Conservation (phyloP, 768 basidiomycete genomes). For the Steccherinum ochraceum region DNA sequence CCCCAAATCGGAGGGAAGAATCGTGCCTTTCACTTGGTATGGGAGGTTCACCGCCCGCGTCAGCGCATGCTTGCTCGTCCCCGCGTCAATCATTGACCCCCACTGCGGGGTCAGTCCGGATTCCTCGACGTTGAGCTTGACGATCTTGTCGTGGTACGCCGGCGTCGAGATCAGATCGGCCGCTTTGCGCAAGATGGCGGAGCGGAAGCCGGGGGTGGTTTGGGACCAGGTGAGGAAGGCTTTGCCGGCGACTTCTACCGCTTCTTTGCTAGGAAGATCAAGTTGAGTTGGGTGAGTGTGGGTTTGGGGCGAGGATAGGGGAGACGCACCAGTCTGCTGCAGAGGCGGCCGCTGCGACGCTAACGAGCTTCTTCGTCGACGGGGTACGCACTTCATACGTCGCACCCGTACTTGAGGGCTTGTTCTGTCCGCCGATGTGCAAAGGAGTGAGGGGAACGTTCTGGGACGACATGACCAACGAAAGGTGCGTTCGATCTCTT, state of each 20-base stretch:
- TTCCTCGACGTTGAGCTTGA: constrained; percentile 29
- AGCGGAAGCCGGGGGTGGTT: constrained; percentile 25
- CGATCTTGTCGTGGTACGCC: constrained; percentile 29
- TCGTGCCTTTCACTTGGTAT: constrained; percentile 32
- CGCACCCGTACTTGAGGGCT: constrained; percentile 23
- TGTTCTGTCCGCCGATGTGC: constrained; percentile 30
- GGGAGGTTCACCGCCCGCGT: constrained; percentile 29
- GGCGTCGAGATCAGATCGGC: constrained; percentile 36
- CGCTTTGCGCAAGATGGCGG: constrained; percentile 40
- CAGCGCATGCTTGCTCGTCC: constrained; percentile 18
- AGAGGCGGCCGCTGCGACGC: constrained; percentile 36
- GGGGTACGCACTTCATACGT: constrained; percentile 41
- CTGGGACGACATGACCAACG: not conserved
- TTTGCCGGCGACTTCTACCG: constrained; percentile 34
- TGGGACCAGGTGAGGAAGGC: constrained; percentile 43
- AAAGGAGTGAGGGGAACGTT: constrained; percentile 22
- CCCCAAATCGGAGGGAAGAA: constrained; percentile 32
- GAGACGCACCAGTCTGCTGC: constrained; percentile 27
- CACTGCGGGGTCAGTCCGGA: constrained; percentile 22
- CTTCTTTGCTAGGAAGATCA: constrained; percentile 30
- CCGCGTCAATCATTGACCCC: constrained; percentile 18
- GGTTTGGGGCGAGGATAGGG: too few species aligned
- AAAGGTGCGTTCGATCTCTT: too few species aligned
- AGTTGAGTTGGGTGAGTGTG: too few species aligned
- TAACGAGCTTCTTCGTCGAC: constrained; percentile 33